Evolutionary conservation across 495 filamentous ascomycete genomes (phyloP), one percentile per base, ranked within the genome.

Genomic region (Darksidea phi): DNA sequence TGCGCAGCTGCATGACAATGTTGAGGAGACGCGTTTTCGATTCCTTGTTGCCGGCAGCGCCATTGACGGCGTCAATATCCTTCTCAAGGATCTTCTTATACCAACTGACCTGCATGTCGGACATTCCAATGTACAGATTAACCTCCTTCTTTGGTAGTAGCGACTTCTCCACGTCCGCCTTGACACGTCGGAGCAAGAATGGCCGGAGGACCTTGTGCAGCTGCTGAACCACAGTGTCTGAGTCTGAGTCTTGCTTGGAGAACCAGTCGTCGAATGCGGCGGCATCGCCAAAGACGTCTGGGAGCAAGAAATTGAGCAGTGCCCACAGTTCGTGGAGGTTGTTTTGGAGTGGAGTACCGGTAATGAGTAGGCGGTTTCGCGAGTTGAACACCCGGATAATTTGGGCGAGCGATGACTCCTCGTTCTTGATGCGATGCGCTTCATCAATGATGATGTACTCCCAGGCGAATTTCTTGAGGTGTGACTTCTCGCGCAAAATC

Each of bases 391-490:
- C 77, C 57, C 95, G 90, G 61, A 99, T 96, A 56, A 97, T 95
- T 67, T 99, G 94, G 1, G 95, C 91, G 4, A 99, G 79, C 1
- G 95, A 95, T 0, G 95, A 99, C 73, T 96, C 90, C 73, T 99
- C 95, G 73, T 99, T 99, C 77, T 99, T 99, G 78, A 99, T 97
- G 20, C 95, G 90, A 72, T 99, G 95, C 4, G 95, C 95, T 71
- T 99, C 95, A 69, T 99, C 95, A 54, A 99, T 96, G 72, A 99
- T 96, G 74, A 99, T 97, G 72, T 99, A 99, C 72, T 99, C 94
- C 95, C 95, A 99, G 0, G 95, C 91, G 70, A 97, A 95, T 73
- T 97, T 97, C 77, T 95, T 95, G 46, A 99, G 75, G 68, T 96
- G 90, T 0, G 89, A 80, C 76, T 99, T 97, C 71, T 99, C 95